Base-by-base conservation (phyloP, 2,329 filamentous ascomycete genomes). In the Alternaria panax region DNA sequence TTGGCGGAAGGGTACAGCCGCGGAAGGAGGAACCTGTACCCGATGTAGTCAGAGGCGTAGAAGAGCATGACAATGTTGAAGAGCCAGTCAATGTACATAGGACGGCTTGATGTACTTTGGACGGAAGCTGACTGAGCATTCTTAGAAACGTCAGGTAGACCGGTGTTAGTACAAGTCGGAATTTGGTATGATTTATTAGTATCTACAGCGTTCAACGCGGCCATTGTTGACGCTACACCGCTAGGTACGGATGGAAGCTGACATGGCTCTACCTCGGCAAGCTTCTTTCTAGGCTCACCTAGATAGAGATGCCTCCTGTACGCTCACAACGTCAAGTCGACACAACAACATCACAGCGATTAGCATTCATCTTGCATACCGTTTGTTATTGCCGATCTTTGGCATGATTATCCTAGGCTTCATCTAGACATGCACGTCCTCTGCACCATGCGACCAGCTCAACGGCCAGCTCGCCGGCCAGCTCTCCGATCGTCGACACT, bases 1-100 rank as follows among this genome's bases (percentile, higher is more conserved):
- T 79, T 64, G 72, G 75, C 16, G 73, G 72, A 5, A 60, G 57
- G 25, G 68, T 71, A 28, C 60, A 67, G 22, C 50, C 60, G 55
- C 50, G 54, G 12, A 67, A 59, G 36, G 56, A 64, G 9, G 54
- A 46, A 40, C 12, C 30, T 34, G 12, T 34, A 34, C 18, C 14
- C 18, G 51, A 48, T 27, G 36, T 51, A 54, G 22, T 32, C 34
- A 16, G 45, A 22, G 22, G 41, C 24, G 51, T 32, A 20, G 57
- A 32, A 18, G 57, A 42, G n/a, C 54, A 48, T 16, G 53, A 42
- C 11, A 20, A 12, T 32, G 30, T 48, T 16, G 42, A 36, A 6
- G 27, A 36, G 25, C 27, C 24, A 11, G 55, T 38, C 27, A 40
- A 55, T 28, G 36, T 30, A 24, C 43, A 54, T 9, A 54, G 51